Percentiles rank a stretch among this genome's conserved stretches.
phyloP scores from a whole-genome alignment of 305 asterid genomes.

The Fraxinus floribunda region DNA sequence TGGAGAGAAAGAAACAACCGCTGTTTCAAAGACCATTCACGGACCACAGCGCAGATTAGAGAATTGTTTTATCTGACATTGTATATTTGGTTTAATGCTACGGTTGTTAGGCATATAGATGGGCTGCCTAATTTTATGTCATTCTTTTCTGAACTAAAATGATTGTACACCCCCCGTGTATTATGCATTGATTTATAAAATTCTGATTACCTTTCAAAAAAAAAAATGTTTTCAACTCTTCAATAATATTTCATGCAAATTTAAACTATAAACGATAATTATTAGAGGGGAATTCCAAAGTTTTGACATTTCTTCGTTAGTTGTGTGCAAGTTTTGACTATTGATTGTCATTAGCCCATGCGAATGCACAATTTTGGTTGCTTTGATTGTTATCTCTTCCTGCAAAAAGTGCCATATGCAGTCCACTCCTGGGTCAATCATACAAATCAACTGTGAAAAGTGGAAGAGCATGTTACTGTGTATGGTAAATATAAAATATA shows the following conservation, averaged over 20 bases:
- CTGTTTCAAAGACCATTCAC: too few relatives aligned
- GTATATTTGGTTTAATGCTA: too few relatives aligned
- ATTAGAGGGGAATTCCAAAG: not conserved
- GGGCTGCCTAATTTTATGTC: too few relatives aligned
- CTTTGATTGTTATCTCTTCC: not conserved
- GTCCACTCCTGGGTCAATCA: not conserved
- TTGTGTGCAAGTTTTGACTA: not conserved
- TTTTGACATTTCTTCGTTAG: not conserved
- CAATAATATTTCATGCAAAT: not conserved
- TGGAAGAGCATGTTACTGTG: not conserved
- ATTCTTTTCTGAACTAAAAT: too few relatives aligned
- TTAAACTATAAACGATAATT: too few relatives aligned
- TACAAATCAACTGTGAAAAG: not conserved
- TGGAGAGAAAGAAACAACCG: too few relatives aligned
- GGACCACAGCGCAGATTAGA: too few relatives aligned
- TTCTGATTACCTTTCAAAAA: too few relatives aligned
- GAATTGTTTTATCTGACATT: too few relatives aligned
- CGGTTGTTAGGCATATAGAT: too few relatives aligned
- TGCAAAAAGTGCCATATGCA: not conserved
- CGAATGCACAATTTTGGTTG: not conserved
- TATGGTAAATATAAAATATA: not conserved
- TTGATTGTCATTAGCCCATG: not conserved
- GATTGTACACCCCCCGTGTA: too few relatives aligned
- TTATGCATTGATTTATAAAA: too few relatives aligned
- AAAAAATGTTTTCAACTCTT: not conserved